Evolutionary conservation across 2,329 filamentous ascomycete species (phyloP).

Genomic region (Scedosporium minutisporum): DNA sequence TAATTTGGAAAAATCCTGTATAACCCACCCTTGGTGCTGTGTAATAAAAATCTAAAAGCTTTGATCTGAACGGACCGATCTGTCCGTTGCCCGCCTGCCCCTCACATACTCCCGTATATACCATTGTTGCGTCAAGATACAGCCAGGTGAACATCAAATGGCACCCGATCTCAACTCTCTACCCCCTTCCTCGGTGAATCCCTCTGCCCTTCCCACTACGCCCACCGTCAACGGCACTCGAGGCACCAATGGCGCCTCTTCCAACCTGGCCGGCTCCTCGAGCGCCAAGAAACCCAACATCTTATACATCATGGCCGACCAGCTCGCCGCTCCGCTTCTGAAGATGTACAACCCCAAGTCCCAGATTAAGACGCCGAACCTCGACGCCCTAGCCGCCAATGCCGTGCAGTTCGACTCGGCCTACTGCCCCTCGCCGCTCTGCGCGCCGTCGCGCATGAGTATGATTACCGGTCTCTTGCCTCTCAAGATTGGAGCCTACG

Average conservation of each 20-base stretch:
- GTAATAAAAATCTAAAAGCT: too few species aligned
- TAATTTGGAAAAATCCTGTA: neutral
- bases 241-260: slow-evolving; percentile 8
- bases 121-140: neutral
- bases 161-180: slow-evolving; percentile 68
- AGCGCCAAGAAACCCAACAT: slow-evolving; percentile 29
- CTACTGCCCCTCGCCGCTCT: slow-evolving; percentile 89
- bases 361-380: slow-evolving; percentile 84
- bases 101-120: neutral
- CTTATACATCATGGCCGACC: slow-evolving; percentile 89
- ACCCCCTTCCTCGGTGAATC: slow-evolving; percentile 39
- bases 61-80: too few species aligned
- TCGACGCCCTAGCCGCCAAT: slow-evolving; percentile 70
- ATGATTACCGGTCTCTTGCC: slow-evolving; percentile 89
- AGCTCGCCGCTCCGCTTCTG: slow-evolving; percentile 80
- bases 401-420: slow-evolving; percentile 89
- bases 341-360: slow-evolving; percentile 87
- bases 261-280: neutral
- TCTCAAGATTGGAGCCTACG: slow-evolving; percentile 83
- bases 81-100: too few species aligned
- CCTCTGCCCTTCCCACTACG: slow-evolving; percentile 6
- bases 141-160: slow-evolving; percentile 32
- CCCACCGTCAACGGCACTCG: slow-evolving; percentile 15
- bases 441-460: slow-evolving; percentile 85
- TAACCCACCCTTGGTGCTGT: too few species aligned